phyloP scores from a whole-genome alignment of 192 early-diverging fungal species.

The Borealophlyctis nickersoniae region DNA sequence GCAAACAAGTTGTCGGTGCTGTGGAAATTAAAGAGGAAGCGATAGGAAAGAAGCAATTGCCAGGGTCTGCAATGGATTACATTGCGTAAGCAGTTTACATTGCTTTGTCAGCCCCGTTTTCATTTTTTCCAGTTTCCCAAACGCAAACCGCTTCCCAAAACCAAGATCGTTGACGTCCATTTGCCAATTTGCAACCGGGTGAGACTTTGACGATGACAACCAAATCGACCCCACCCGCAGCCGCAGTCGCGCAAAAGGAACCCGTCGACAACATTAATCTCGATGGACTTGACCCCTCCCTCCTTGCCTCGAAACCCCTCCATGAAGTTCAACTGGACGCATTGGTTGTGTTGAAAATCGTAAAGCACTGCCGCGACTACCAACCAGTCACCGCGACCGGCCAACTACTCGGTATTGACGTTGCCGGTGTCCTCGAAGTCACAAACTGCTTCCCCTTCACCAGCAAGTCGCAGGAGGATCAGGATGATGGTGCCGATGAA shows the following conservation, averaged over 20 bases:
- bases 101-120: too few relatives aligned
- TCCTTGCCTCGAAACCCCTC: slow-evolving; percentile 33
- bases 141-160: too few relatives aligned
- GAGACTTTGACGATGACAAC: too few relatives aligned
- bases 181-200: too few relatives aligned
- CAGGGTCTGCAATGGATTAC: too few relatives aligned
- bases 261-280: slow-evolving; percentile 29
- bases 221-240: too few relatives aligned
- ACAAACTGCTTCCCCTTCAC: slow-evolving; percentile 90
- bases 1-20: too few relatives aligned
- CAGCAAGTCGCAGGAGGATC: slow-evolving; percentile 35
- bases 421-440: slow-evolving; percentile 85
- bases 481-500: slow-evolving; percentile 38
- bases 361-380: slow-evolving; percentile 86
- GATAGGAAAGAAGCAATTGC: too few relatives aligned
- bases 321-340: slow-evolving; percentile 44
- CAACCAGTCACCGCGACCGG: slow-evolving; percentile 74
- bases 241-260: not conserved
- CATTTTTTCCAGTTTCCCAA: too few relatives aligned
- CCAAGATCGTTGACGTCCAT: too few relatives aligned
- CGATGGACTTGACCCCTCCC: slow-evolving; percentile 42
- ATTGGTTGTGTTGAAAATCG: slow-evolving; percentile 86
- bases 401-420: slow-evolving; percentile 91
- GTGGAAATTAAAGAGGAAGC: too few relatives aligned
- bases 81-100: too few relatives aligned